These are phyloP conservation scores for Ailanthus altissimus DNA, from an alignment of 345 rosid genomes.

Conservation along the genomic window DNA sequence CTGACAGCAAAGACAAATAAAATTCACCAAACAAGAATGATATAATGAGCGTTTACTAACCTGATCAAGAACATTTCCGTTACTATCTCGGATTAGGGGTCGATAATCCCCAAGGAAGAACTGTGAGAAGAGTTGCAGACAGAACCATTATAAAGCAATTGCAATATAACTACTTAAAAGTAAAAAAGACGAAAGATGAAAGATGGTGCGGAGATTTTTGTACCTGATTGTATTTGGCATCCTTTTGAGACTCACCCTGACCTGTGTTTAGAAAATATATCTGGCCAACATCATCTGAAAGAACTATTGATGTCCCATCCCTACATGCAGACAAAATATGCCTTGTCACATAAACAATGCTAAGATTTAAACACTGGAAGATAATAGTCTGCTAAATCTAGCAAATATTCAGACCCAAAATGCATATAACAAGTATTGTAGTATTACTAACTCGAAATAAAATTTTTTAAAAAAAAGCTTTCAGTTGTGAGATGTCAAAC, in stretches of 20 bases:
- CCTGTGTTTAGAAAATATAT: conserved; percentile 90
- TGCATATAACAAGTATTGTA: not conserved
- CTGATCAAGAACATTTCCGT: conserved; percentile 95
- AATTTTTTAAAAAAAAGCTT: not conserved
- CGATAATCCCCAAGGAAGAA: conserved; percentile 99
- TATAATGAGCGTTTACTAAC: conserved; percentile 41
- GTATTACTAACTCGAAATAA: not conserved
- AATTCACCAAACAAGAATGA: conserved; percentile 5
- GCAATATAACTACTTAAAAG: conserved; percentile 17
- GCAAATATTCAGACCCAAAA: conserved; percentile 5
- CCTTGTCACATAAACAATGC: conserved; percentile 4
- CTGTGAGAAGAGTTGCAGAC: conserved; percentile 43
- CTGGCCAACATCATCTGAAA: conserved; percentile 99
- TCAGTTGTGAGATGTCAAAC: conserved; percentile 19
- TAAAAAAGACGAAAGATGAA: not conserved
- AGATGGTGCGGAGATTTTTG: not conserved
- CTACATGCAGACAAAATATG: conserved; percentile 38
- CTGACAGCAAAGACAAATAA: conserved; percentile 9
- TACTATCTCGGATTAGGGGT: conserved; percentile 79
- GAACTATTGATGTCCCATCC: conserved; percentile 98
- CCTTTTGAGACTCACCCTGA: conserved; percentile 95
- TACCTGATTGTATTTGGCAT: conserved; percentile 98
- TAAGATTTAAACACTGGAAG: not conserved
- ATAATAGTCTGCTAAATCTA: not conserved
- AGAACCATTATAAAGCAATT: conserved; percentile 29